Conservation (phyloP, 495 filamentous ascomycete species). For the Aspergillus ostianus region DNA sequence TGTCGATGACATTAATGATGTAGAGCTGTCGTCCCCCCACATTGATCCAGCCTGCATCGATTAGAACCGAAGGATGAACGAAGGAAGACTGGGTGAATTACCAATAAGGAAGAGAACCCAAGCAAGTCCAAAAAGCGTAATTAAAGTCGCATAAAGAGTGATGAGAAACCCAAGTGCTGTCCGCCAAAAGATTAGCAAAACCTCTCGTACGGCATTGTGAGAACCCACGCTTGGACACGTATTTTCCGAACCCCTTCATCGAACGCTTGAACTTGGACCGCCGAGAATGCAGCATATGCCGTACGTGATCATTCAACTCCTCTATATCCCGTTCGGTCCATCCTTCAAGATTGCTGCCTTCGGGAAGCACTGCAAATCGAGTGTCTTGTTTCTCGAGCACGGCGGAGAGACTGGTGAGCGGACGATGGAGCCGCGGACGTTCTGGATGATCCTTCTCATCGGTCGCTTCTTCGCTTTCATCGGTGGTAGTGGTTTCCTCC, state of each 20-base stretch:
- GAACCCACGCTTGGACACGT: constrained; percentile 60
- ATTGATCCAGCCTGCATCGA: constrained; percentile 66
- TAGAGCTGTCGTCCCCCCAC: constrained; percentile 69
- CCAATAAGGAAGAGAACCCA: constrained; percentile 84
- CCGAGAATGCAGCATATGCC: constrained; percentile 78
- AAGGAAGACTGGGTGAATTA: constrained; percentile 15
- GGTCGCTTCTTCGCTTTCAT: constrained; percentile 27
- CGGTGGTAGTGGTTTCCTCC: constrained; percentile 33
- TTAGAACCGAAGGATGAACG: constrained; percentile 2
- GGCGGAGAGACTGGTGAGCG: constrained; percentile 35
- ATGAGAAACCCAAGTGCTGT: constrained; percentile 69
- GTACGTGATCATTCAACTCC: constrained; percentile 75
- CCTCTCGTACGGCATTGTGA: not conserved
- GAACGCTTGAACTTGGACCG: constrained; percentile 71
- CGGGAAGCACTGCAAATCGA: constrained; percentile 44
- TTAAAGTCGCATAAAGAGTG: constrained; percentile 74
- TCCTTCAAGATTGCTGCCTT: constrained; percentile 62
- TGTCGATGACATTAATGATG: constrained; percentile 73
- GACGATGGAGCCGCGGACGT: constrained; percentile 28
- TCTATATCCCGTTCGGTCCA: constrained; percentile 69
- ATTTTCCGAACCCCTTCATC: constrained; percentile 74
- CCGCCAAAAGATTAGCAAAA: constrained; percentile 12
- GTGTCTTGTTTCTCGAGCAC: constrained; percentile 29
- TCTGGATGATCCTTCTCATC: constrained; percentile 24
- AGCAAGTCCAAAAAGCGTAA: constrained; percentile 75